These are phyloP conservation scores for Fusarium abutilonis DNA, from an alignment of 2,329 filamentous ascomycete species.

Conservation along the genomic window DNA sequence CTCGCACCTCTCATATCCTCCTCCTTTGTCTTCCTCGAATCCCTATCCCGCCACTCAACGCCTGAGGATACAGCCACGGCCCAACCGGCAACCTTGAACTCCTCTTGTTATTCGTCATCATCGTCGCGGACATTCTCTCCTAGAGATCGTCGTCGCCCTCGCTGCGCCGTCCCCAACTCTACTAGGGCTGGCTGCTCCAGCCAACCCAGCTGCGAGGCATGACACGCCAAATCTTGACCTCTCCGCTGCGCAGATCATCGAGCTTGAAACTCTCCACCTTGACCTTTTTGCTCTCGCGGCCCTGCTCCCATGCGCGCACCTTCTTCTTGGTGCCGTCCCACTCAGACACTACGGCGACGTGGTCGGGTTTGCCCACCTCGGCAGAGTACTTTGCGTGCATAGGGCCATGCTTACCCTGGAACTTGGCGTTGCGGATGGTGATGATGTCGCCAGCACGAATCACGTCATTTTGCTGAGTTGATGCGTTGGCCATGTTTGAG, in stretches of 20 bases:
- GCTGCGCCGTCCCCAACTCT: slow-evolving; percentile 41
- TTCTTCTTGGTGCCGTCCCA: slow-evolving; percentile 99
- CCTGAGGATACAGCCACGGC: slow-evolving; percentile 25
- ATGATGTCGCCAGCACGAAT: slow-evolving; percentile 94
- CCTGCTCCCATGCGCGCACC: slow-evolving; percentile 94
- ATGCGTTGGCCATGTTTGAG: slow-evolving; percentile 92
- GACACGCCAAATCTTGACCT: slow-evolving; percentile 97
- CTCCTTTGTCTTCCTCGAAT: slow-evolving; percentile 20
- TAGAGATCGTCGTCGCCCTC: slow-evolving; percentile 19
- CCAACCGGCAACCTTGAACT: slow-evolving; percentile 17
- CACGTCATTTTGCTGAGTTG: slow-evolving; percentile 88
- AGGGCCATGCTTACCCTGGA: slow-evolving; percentile 93
- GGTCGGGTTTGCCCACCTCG: slow-evolving; percentile 88
- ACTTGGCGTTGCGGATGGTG: slow-evolving; percentile 89
- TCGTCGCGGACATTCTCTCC: slow-evolving; percentile 26
- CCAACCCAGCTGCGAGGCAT: slow-evolving; percentile 93
- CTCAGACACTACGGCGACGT: slow-evolving; percentile 90
- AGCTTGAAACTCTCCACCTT: slow-evolving; percentile 95
- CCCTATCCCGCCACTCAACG: slow-evolving; percentile 28
- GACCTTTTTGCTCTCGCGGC: slow-evolving; percentile 90
- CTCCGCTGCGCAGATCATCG: slow-evolving; percentile 88
- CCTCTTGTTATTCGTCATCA: slow-evolving; percentile 30
- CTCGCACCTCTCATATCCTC: slow-evolving; percentile 27
- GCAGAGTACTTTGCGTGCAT: slow-evolving; percentile 94
- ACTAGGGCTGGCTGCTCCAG: slow-evolving; percentile 75